Conservation (phyloP, 139 green algal species). For the Astrephomene gubernaculifera region DNA sequence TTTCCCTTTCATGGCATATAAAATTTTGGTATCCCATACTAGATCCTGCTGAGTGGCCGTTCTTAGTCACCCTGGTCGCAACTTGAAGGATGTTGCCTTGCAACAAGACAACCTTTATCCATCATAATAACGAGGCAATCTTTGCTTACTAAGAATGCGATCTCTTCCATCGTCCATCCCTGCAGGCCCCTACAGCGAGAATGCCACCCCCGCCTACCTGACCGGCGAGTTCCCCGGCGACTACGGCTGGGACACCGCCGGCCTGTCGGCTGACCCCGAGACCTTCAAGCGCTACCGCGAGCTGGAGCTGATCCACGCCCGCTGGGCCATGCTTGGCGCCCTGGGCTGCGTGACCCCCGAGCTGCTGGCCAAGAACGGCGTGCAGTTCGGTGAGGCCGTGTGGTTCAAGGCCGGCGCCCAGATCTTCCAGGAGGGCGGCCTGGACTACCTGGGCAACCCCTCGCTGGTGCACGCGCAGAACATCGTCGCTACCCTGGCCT, state of each 20-base stretch:
- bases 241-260: slow-evolving; percentile 96
- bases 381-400: slow-evolving; percentile 83
- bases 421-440: slow-evolving; percentile 92
- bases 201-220: slow-evolving; percentile 69
- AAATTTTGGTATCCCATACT: too few relatives aligned
- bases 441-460: slow-evolving; percentile 97
- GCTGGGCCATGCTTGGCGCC: slow-evolving; percentile 97
- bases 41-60: too few relatives aligned
- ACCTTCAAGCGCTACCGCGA: slow-evolving; percentile 87
- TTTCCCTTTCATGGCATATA: too few relatives aligned
- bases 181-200: slow-evolving; percentile 37
- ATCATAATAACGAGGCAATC: too few relatives aligned
- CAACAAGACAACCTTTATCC: too few relatives aligned
- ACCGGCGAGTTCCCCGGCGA: slow-evolving; percentile 92
- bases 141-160: too few relatives aligned
- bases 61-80: too few relatives aligned
- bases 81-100: too few relatives aligned
- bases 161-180: too few relatives aligned
- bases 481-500: slow-evolving; percentile 92
- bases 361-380: slow-evolving; percentile 61
- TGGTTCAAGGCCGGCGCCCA: slow-evolving; percentile 97
- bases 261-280: slow-evolving; percentile 93
- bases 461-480: slow-evolving; percentile 95
- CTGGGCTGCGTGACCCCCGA: slow-evolving; percentile 76
- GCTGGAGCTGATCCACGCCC: slow-evolving; percentile 97